Evolutionary conservation across 306 rosid species (phyloP), one percentile per base, ranked within the genome.

Genomic region (Dalbergia cochinchinensis): DNA sequence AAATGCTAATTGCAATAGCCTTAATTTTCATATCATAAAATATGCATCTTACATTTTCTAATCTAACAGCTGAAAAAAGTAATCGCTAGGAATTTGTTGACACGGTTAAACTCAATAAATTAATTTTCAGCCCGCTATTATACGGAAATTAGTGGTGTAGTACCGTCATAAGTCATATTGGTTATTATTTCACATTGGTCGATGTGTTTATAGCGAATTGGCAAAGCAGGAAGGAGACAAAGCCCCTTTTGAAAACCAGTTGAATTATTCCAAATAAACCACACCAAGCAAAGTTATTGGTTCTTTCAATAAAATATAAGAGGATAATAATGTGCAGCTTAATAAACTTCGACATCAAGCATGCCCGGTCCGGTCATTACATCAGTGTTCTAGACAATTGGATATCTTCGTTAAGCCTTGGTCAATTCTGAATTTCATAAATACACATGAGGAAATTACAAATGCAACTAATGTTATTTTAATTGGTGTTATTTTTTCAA

Each of bases 261-360:
- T 69, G 83, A 79, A 60, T 60, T 16, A 9, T 60, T 79, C 64
- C n/a, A 47, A 8, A 18, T 8, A 69, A 33, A 3, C 0, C 31
- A 57, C 13, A 39, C 15, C 67, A 39, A 42, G 45, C 81, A 39
- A 65, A 53, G 42, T 51, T 50, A 63, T 8, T 37, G 26, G 33
- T 7, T 51, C 4, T 50, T 47, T 39, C 42, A 73, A 73, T 73
- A 73, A 73, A 57, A 37, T 18, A 55, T 4, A 54, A 5, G 4
- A 14, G 31, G 9, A 15, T 11, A 22, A 53, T 53, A 15, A 13
- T n/a, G 48, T 71, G 16, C 11, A 26, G 4, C 10, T 22, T 0
- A 33, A 67, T 42, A 4, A 37, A 45, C 20, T 78, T 78, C 6
- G 45, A 6, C n/a, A n/a, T 5, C 19, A 77, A 62, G 7, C 63